phyloP scores from a whole-genome alignment of 148 eudicot species.

The Vaccinium darrowii region DNA sequence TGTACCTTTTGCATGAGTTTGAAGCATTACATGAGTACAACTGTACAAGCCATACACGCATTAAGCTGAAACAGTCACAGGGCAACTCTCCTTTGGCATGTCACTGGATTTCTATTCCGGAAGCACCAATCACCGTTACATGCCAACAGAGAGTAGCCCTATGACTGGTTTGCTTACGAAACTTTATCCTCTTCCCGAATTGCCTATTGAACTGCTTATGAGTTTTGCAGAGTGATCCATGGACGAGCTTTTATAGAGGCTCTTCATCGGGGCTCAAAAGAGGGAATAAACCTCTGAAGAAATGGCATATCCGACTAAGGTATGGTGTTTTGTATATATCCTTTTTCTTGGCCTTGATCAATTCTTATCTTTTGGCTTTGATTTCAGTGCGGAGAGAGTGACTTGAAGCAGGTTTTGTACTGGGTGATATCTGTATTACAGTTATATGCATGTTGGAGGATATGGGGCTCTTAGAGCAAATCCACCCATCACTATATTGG shows the following conservation, averaged over 20 bases:
- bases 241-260: not conserved
- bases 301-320: constrained; percentile 21
- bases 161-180: constrained; percentile 31
- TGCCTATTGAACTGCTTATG: not conserved
- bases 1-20: not conserved
- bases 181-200: not conserved
- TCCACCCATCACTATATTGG: not conserved
- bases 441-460: not conserved
- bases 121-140: not conserved
- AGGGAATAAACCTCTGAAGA: constrained; percentile 24
- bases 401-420: constrained; percentile 43
- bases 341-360: constrained; percentile 6
- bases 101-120: not conserved
- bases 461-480: not conserved
- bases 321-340: not conserved
- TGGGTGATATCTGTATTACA: not conserved
- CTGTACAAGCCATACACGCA: not conserved
- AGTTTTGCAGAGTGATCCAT: constrained; percentile 8
- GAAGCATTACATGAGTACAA: not conserved
- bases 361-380: too few relatives aligned
- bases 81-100: constrained; percentile 38
- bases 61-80: constrained; percentile 36
- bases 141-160: constrained; percentile 49
- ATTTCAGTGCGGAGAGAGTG: constrained; percentile 88
- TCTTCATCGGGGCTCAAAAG: not conserved